Percentiles rank a stretch among this genome's conserved stretches.
Evolutionary conservation across 208 protist genomes (phyloP).

Genomic region (Acanthamoeba castellanii): DNA sequence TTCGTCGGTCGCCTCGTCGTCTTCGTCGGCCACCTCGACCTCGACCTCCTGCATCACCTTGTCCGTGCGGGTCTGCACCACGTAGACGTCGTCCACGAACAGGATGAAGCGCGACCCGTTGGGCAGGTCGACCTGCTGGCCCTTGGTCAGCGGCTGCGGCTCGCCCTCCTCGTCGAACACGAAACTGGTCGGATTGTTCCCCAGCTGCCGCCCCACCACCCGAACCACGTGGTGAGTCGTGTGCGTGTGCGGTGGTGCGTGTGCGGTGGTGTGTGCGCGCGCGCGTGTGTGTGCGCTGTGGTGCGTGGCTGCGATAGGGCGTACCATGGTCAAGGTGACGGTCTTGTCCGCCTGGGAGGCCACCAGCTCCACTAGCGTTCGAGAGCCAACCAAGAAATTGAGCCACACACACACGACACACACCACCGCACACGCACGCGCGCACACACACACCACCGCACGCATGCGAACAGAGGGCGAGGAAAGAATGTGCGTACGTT

Average conservation of each 20-base stretch:
- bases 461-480: background rate
- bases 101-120: slow-evolving; percentile 9
- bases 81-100: slow-evolving; percentile 57
- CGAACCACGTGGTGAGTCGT: background rate
- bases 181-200: slow-evolving; percentile 45
- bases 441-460: too few species aligned
- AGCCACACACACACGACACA: too few species aligned
- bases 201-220: background rate
- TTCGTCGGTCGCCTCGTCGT: slow-evolving; percentile 28
- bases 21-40: slow-evolving; percentile 26
- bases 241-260: background rate
- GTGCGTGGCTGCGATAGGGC: too few species aligned
- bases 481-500: background rate
- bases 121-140: background rate
- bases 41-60: slow-evolving; percentile 51
- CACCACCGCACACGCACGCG: background rate
- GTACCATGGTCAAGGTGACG: slow-evolving; percentile 23
- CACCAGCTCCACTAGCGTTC: background rate
- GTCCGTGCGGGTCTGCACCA: slow-evolving; percentile 28
- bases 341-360: slow-evolving; percentile 37
- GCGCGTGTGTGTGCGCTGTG: too few species aligned
- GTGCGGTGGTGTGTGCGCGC: background rate
- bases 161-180: slow-evolving; percentile 28
- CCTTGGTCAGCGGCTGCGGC: slow-evolving; percentile 28
- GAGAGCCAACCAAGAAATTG: background rate